Evolutionary conservation across 768 basidiomycete species (phyloP), one percentile per base, ranked within the genome.

Genomic region (Amanita subjunquillea): DNA sequence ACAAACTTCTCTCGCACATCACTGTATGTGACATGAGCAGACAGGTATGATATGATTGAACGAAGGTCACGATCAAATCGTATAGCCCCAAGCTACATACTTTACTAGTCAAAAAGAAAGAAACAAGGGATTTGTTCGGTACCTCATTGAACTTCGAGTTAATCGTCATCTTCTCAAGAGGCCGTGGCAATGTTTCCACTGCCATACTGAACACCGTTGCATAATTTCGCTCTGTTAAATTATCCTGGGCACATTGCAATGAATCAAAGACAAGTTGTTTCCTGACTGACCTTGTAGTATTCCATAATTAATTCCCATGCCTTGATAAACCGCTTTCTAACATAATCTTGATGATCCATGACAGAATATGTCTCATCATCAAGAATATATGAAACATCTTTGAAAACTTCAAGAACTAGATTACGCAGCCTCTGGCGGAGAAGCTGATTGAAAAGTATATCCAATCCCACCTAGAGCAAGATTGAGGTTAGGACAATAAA

Each of bases 391-490:
- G 82, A 81, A 6, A 92, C 77, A 57, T 94, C 94, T 63, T 85
- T 92, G 68, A 95, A 96, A 6, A 92, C 79, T 55, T 98, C 96
- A 4, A 80, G 68, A 44, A 97, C 75, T 43, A 98, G 72, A 34
- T 80, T 87, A 23, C 96, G 82, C 45, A 99, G 66, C 54, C 83
- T 84, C 0, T 96, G 94, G 17, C 94, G 79, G 59, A 94, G 77
- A 8, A 97, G 74, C 63, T 98, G 95, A 60, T 93, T 97, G 73
- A 98, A 97, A 36, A 98, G 73, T 59, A 95, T 91, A 59, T 99
- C 96, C 25, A 96, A 72, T 13, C 94, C 91, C 2, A 78, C 72
- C 91, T 93, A 43, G 20, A 50, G 27, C 49, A 30, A 55, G 37
- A 23, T 27, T 41, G 37, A 58, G 42, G 22, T 43, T 53, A 7